Percentiles rank a stretch among this genome's conserved stretches.
Evolutionary conservation across 2,329 filamentous ascomycete genomes (phyloP).

Genomic region (Claviceps sp.): DNA sequence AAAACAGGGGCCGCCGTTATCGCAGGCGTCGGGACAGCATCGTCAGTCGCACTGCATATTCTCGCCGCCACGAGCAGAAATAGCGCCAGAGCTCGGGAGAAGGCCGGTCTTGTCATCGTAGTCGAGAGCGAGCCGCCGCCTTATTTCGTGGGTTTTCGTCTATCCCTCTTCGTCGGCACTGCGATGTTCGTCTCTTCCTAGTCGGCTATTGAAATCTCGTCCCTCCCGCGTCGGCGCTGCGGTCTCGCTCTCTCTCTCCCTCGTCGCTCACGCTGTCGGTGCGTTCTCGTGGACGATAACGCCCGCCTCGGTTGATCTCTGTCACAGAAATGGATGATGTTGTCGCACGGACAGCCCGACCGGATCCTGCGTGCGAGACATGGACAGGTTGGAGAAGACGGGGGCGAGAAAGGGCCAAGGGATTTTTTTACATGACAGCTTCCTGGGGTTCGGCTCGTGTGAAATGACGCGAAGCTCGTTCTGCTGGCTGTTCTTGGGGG

Average conservation of each 20-base stretch:
- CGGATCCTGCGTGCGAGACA: background rate
- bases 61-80: slow-evolving; percentile 9
- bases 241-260: no score
- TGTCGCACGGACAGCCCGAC: background rate
- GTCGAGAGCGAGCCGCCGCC: no score
- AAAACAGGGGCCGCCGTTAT: slow-evolving; percentile 31
- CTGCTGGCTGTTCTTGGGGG: no score
- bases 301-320: background rate
- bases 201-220: no score
- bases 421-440: background rate
- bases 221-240: no score
- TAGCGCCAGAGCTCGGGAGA: slow-evolving; percentile 5
- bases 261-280: no score
- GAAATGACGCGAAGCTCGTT: no score
- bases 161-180: no score
- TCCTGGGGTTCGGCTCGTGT: no score
- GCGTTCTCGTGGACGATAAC: no score
- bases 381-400: background rate
- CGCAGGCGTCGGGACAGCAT: slow-evolving; percentile 10
- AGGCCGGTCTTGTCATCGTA: background rate
- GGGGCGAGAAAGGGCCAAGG: background rate
- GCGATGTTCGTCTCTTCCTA: background rate
- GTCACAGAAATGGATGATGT: background rate
- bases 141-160: no score
- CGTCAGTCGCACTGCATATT: slow-evolving; percentile 6